These are phyloP conservation scores for Aphelidium insulamus DNA, from an alignment of 371 early-diverging fungal species.

Conservation along the genomic window DNA sequence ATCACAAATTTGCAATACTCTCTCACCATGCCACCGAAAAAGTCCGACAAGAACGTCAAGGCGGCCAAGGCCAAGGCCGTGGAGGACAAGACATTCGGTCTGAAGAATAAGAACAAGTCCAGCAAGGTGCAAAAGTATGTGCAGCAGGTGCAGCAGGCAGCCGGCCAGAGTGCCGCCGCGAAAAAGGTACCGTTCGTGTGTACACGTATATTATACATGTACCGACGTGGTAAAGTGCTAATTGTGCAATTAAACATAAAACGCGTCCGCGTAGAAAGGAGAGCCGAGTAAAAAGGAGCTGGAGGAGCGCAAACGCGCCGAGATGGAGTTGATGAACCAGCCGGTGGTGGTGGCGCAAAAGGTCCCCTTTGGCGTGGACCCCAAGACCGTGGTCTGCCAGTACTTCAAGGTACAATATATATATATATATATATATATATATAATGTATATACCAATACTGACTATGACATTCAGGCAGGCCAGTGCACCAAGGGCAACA, in stretches of 20 bases:
- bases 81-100: slow-evolving; percentile 95
- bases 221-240: neutral
- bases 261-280: slow-evolving; percentile 20
- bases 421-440: too few species aligned
- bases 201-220: neutral
- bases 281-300: slow-evolving; percentile 26
- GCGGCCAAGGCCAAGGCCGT: slow-evolving; percentile 58
- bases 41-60: slow-evolving; percentile 30
- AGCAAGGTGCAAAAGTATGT: slow-evolving; percentile 71
- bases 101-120: slow-evolving; percentile 90
- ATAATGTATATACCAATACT: too few species aligned
- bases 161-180: slow-evolving; percentile 26
- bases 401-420: too few species aligned
- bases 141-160: slow-evolving; percentile 70
- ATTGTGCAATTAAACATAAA: slow-evolving; percentile 8
- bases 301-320: slow-evolving; percentile 49
- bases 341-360: slow-evolving; percentile 73
- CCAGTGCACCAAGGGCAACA: slow-evolving; percentile 71
- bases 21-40: slow-evolving; percentile 57
- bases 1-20: neutral
- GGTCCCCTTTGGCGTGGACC: slow-evolving; percentile 96
- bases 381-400: slow-evolving; percentile 89
- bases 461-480: too few species aligned
- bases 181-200: slow-evolving; percentile 16
- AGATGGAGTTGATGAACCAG: slow-evolving; percentile 70